Evolutionary conservation across 164 flowering plant species (phyloP).

Genomic region (Stephania cephalantha): DNA sequence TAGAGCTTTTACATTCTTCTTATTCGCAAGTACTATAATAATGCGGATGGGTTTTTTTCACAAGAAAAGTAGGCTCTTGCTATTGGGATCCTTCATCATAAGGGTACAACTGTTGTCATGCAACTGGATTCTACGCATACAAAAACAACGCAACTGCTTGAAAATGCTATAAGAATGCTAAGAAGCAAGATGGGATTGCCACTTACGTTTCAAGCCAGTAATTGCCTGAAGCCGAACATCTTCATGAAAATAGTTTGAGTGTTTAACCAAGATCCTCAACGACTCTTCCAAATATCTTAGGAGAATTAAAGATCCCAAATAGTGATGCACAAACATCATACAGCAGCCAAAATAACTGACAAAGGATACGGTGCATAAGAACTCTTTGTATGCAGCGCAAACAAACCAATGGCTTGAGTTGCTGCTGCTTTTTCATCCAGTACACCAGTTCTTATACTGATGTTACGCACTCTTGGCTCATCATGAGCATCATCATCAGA

Average conservation of each 20-base stretch:
- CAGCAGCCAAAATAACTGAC: not conserved
- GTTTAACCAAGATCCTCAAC: constrained; percentile 63
- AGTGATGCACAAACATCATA: not conserved
- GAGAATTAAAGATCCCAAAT: constrained; percentile 32
- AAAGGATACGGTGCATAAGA: constrained; percentile 91
- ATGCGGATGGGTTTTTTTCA: too few species aligned
- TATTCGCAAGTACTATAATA: too few species aligned
- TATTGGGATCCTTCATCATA: too few species aligned
- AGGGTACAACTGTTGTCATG: not conserved
- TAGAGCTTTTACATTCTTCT: too few species aligned
- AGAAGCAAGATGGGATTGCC: not conserved
- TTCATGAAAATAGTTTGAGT: constrained; percentile 87
- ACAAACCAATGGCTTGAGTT: constrained; percentile 91
- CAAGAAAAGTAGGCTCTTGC: too few species aligned
- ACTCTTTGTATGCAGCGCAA: constrained; percentile 74
- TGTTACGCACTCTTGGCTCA: constrained; percentile 89
- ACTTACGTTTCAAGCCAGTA: constrained; percentile 78
- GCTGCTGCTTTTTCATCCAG: constrained; percentile 99
- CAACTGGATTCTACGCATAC: not conserved
- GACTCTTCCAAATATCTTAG: constrained; percentile 90
- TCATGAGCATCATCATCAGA: constrained; percentile 97
- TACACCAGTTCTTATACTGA: constrained; percentile 93
- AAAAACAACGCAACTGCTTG: not conserved
- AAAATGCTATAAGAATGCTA: not conserved
- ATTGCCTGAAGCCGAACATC: constrained; percentile 97